Evolutionary conservation across 2,329 filamentous ascomycete species (phyloP).

Genomic region (Colletotrichum tropicale): DNA sequence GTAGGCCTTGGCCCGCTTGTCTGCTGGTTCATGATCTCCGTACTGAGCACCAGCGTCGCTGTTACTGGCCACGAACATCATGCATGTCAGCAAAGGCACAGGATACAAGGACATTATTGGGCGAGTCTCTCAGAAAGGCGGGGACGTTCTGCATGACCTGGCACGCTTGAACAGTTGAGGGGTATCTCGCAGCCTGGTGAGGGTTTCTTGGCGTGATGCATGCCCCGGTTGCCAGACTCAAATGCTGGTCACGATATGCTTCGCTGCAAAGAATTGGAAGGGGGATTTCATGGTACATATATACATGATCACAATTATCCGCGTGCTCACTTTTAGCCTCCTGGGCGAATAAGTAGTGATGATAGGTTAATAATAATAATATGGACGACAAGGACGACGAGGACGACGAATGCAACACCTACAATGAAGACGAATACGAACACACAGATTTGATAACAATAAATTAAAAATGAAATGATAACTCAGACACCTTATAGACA

Average conservation of each 20-base stretch:
- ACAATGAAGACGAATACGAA: background rate
- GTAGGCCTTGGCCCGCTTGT: background rate
- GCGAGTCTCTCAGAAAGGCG: background rate
- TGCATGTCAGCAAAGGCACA: background rate
- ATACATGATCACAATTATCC: background rate
- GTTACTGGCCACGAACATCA: background rate
- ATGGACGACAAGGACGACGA: too few relatives aligned
- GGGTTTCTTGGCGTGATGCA: background rate
- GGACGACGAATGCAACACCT: background rate
- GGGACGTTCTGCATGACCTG: background rate
- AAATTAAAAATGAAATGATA: background rate
- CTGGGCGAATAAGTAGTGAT: background rate
- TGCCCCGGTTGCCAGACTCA: background rate
- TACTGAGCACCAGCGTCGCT: background rate
- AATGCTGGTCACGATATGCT: background rate
- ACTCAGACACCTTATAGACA: background rate
- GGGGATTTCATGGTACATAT: background rate
- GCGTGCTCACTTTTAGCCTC: background rate
- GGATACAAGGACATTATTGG: background rate
- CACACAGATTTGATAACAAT: background rate
- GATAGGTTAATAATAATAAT: background rate
- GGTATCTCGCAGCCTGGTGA: background rate
- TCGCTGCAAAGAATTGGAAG: background rate
- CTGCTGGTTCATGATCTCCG: background rate
- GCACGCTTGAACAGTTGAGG: background rate